Evolutionary conservation across 2,329 filamentous ascomycete species (phyloP).

Genomic region (Biscogniauxia mediterranea): DNA sequence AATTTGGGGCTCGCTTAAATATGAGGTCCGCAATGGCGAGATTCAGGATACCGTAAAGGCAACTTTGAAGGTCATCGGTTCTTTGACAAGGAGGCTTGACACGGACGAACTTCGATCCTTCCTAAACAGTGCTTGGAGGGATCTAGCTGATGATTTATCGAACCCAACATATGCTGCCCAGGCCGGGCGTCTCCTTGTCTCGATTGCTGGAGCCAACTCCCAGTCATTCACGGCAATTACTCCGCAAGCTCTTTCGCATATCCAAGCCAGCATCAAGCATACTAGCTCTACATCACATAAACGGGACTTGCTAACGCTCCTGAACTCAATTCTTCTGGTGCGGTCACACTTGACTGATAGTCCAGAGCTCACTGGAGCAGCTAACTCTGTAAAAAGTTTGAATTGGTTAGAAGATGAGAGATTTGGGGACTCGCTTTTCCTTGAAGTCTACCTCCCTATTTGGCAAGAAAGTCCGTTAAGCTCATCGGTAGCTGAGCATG

Average conservation of each 20-base stretch:
- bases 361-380: conserved; percentile 4
- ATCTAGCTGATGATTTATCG: conserved; percentile 53
- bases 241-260: conserved; percentile 44
- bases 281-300: conserved; percentile 50
- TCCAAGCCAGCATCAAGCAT: conserved; percentile 50
- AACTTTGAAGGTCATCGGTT: conserved; percentile 53
- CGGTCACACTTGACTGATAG: conserved; percentile 23
- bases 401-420: conserved; percentile 26
- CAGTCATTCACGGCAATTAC: conserved; percentile 48
- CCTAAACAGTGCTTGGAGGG: conserved; percentile 47
- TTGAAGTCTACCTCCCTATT: conserved; percentile 25
- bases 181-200: conserved; percentile 52
- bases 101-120: conserved; percentile 46
- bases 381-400: conserved; percentile 1
- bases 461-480: conserved; percentile 23
- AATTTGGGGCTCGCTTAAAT: conserved; percentile 61
- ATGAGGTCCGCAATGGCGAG: conserved; percentile 61
- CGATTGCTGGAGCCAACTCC: conserved; percentile 48
- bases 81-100: conserved; percentile 46
- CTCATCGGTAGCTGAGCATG: conserved; percentile 19
- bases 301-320: conserved; percentile 49
- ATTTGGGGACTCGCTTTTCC: conserved; percentile 32
- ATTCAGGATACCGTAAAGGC: conserved; percentile 56
- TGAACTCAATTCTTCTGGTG: conserved; percentile 46
- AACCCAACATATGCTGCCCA: conserved; percentile 52